phyloP scores from a whole-genome alignment of 345 rosid species.

The Dovyalis caffra region DNA sequence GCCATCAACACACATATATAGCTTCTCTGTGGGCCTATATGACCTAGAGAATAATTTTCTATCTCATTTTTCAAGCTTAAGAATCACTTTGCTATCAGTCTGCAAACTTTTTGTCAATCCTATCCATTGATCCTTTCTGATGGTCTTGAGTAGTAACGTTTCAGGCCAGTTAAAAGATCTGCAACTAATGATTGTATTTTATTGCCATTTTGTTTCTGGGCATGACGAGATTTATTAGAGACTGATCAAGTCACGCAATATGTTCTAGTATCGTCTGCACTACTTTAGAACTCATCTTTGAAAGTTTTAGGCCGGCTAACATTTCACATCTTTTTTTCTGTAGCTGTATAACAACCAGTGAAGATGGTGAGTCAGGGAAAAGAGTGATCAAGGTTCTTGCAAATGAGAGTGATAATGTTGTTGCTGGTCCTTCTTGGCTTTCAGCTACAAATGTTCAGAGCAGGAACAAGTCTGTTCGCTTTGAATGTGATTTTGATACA shows the following conservation, averaged over 20 bases:
- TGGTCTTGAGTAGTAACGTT: background rate
- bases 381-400: constrained; percentile 22
- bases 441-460: constrained; percentile 32
- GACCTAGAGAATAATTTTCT: background rate
- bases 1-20: background rate
- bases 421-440: constrained; percentile 20
- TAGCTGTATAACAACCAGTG: constrained; percentile 54
- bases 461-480: constrained; percentile 57
- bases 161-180: background rate
- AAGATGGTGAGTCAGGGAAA: constrained; percentile 39
- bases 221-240: background rate
- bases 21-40: background rate
- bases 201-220: background rate
- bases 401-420: constrained; percentile 9
- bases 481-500: constrained; percentile 46
- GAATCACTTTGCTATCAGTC: background rate
- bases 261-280: background rate
- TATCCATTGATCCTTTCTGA: background rate
- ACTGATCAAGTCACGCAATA: background rate
- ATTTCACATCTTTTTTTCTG: constrained; percentile 15
- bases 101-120: background rate
- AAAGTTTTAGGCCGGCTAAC: constrained; percentile 1
- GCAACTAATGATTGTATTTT: background rate
- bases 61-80: background rate
- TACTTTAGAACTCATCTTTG: background rate